Conservation (phyloP, 306 rosid species). For the Trifolium dubium region DNA sequence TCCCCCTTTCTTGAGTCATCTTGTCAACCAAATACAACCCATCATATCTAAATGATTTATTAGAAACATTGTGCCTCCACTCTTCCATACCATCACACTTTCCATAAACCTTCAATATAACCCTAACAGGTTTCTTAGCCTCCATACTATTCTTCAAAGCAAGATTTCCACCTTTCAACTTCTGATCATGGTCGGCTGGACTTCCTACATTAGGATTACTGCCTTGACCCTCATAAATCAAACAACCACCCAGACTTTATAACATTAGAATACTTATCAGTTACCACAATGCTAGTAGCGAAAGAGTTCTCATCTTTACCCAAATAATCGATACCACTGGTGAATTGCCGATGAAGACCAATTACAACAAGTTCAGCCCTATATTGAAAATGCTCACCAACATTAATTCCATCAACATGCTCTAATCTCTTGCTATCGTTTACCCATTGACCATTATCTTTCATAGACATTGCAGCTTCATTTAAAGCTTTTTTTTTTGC, state of each 20-base stretch:
- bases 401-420: conserved; percentile 44
- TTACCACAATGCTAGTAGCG: conserved; percentile 55
- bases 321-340: conserved; percentile 51
- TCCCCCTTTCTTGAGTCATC: conserved; percentile 39
- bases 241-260: not conserved
- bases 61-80: not conserved
- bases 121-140: conserved; percentile 47
- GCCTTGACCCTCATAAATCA: conserved; percentile 53
- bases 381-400: conserved; percentile 48
- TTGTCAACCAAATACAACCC: conserved; percentile 49
- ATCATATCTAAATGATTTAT: conserved; percentile 28
- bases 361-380: conserved; percentile 45
- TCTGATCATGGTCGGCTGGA: conserved; percentile 39
- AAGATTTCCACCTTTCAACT: conserved; percentile 47
- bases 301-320: not conserved
- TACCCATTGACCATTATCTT: conserved; percentile 3
- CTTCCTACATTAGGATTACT: conserved; percentile 31
- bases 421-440: conserved; percentile 40
- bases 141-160: conserved; percentile 52
- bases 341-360: conserved; percentile 52
- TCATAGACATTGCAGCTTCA: conserved; percentile 22
- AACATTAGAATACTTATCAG: conserved; percentile 40
- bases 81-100: not conserved
- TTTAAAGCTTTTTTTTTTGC: not conserved
- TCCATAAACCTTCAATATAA: conserved; percentile 29